Conservation (phyloP, 129 eudicot species). For the Tagetes erecta region DNA sequence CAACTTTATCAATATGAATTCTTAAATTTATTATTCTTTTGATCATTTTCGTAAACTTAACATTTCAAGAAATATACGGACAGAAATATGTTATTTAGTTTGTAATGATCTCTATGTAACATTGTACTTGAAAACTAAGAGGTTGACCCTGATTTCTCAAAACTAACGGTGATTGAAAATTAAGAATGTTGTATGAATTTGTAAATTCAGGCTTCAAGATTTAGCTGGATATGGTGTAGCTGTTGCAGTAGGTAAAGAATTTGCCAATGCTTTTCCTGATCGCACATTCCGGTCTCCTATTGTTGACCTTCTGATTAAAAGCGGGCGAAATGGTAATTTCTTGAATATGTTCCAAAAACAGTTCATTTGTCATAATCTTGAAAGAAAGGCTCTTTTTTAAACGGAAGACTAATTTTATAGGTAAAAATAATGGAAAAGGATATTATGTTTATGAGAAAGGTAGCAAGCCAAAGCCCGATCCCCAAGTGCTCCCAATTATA, state of each 20-base stretch:
- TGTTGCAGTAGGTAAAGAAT: slow-evolving; percentile 66
- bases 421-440: slow-evolving; percentile 93
- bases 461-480: slow-evolving; percentile 92
- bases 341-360: neutral
- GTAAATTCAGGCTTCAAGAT: slow-evolving; percentile 77
- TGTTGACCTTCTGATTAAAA: slow-evolving; percentile 63
- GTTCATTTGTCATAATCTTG: neutral
- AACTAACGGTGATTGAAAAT: neutral
- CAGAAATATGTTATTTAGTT: neutral
- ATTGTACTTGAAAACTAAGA: neutral
- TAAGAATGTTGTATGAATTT: slow-evolving; percentile 4
- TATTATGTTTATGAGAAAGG: slow-evolving; percentile 84
- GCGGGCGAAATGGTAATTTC: slow-evolving; percentile 80
- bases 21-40: neutral
- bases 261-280: slow-evolving; percentile 64
- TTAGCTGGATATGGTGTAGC: slow-evolving; percentile 96
- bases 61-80: neutral
- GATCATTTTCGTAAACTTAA: neutral
- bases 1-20: slow-evolving; percentile 2
- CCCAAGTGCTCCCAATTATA: slow-evolving; percentile 66
- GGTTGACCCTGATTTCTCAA: neutral
- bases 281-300: slow-evolving; percentile 74
- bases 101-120: neutral
- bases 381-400: slow-evolving; percentile 3
- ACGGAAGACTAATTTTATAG: slow-evolving; percentile 37